Evolutionary conservation across 73 alveolate genomes (phyloP).

Genomic region (Paramecium bursaria): DNA sequence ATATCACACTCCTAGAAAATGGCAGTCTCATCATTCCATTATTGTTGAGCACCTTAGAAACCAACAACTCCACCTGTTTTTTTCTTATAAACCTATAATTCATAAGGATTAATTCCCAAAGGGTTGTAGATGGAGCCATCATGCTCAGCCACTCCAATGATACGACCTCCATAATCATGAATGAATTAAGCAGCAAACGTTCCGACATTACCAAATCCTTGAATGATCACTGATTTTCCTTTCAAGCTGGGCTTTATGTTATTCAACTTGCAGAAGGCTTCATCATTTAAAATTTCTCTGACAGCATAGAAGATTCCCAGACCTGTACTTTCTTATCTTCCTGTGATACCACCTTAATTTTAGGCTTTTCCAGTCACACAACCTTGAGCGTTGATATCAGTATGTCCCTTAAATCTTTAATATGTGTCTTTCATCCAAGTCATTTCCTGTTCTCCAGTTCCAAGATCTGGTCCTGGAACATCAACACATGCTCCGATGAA

Average conservation of each 20-base stretch:
- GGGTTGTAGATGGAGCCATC: conserved; percentile 78
- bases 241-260: conserved; percentile 76
- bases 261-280: conserved; percentile 64
- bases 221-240: conserved; percentile 81
- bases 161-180: conserved; percentile 74
- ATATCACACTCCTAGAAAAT: conserved; percentile 80
- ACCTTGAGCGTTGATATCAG: conserved; percentile 81
- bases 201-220: conserved; percentile 93
- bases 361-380: conserved; percentile 87
- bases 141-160: conserved; percentile 78
- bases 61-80: conserved; percentile 75
- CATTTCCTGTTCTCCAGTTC: conserved; percentile 90
- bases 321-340: conserved; percentile 91
- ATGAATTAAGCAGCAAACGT: conserved; percentile 89
- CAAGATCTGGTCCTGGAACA: conserved; percentile 92
- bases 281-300: conserved; percentile 80
- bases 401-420: conserved; percentile 70
- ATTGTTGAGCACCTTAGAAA: conserved; percentile 72
- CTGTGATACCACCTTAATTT: conserved; percentile 87
- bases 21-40: conserved; percentile 69
- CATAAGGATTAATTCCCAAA: conserved; percentile 79
- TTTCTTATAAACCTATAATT: conserved; percentile 68
- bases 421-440: conserved; percentile 92
- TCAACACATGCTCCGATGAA: conserved; percentile 84
- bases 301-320: conserved; percentile 89